These are phyloP conservation scores for Aspergillus fijiensis DNA, from an alignment of 2,329 filamentous ascomycete genomes.

Conservation along the genomic window DNA sequence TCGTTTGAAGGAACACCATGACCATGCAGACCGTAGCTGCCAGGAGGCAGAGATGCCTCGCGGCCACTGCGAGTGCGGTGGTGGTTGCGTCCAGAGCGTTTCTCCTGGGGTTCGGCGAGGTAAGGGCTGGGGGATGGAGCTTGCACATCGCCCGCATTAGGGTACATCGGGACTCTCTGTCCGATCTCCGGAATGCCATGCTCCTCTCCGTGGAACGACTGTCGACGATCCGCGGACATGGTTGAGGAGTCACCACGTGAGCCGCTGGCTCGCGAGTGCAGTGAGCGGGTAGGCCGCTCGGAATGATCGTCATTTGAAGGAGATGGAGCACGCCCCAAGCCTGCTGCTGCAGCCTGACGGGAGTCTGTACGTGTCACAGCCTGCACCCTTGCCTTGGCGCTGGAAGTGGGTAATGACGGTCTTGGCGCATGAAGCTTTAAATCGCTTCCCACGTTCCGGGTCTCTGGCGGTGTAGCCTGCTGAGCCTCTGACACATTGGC, in stretches of 20 bases:
- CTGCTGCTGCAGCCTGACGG: conserved; percentile 78
- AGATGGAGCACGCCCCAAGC: conserved; percentile 64
- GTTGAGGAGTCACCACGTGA: conserved; percentile 50
- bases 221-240: conserved; percentile 53
- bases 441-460: conserved; percentile 74
- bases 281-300: conserved; percentile 55
- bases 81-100: conserved; percentile 57
- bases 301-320: conserved; percentile 49
- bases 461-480: conserved; percentile 63
- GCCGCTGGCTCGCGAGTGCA: conserved; percentile 64
- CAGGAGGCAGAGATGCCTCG: conserved; percentile 72
- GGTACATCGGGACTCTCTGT: conserved; percentile 89
- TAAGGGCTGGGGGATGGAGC: conserved; percentile 78
- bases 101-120: conserved; percentile 43
- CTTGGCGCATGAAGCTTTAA: conserved; percentile 86
- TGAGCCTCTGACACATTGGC: conserved; percentile 45
- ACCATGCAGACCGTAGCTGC: conserved; percentile 89
- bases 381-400: conserved; percentile 79
- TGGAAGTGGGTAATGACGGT: conserved; percentile 77
- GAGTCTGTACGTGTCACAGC: conserved; percentile 88
- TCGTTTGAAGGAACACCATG: conserved; percentile 75
- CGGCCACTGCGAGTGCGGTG: conserved; percentile 70
- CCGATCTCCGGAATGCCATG: conserved; percentile 92
- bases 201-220: conserved; percentile 67
- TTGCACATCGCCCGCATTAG: conserved; percentile 90